Evolutionary conservation across 331 rosid species (phyloP).

Genomic region (Acacia pycnantha): DNA sequence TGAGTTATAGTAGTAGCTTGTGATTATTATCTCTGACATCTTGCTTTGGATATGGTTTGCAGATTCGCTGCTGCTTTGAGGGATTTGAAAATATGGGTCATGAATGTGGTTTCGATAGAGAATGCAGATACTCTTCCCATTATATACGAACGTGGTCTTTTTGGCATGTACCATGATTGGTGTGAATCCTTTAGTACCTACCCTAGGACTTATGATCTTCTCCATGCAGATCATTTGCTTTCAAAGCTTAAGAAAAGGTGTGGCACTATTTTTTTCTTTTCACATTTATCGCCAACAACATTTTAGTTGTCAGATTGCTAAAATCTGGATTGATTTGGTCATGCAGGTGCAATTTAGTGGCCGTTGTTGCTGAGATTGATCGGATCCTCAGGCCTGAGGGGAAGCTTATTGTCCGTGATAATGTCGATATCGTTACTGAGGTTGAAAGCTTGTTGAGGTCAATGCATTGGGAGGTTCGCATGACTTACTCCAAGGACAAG

Average conservation of each 20-base stretch:
- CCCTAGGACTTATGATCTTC: slow-evolving; percentile 90
- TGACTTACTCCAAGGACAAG: slow-evolving; percentile 70
- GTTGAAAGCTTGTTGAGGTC: slow-evolving; percentile 63
- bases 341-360: slow-evolving; percentile 73
- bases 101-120: slow-evolving; percentile 88
- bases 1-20: slow-evolving; percentile 19
- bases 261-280: slow-evolving; percentile 13
- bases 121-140: slow-evolving; percentile 87
- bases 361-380: slow-evolving; percentile 83
- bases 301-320: slow-evolving; percentile 9
- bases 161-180: slow-evolving; percentile 98
- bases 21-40: slow-evolving; percentile 18
- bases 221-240: slow-evolving; percentile 92
- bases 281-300: slow-evolving; percentile 15
- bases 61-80: slow-evolving; percentile 96
- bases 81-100: slow-evolving; percentile 86
- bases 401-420: slow-evolving; percentile 82
- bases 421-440: slow-evolving; percentile 54
- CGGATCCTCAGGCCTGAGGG: slow-evolving; percentile 94
- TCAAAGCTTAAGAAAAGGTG: slow-evolving; percentile 76
- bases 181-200: slow-evolving; percentile 94
- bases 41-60: slow-evolving; percentile 28
- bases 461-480: slow-evolving; percentile 91
- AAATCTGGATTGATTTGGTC: not conserved
- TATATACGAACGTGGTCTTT: slow-evolving; percentile 93